Evolutionary conservation across 2,329 filamentous ascomycete species (phyloP), one percentile per base, ranked within the genome.

Genomic region (Fusarium temperatum): DNA sequence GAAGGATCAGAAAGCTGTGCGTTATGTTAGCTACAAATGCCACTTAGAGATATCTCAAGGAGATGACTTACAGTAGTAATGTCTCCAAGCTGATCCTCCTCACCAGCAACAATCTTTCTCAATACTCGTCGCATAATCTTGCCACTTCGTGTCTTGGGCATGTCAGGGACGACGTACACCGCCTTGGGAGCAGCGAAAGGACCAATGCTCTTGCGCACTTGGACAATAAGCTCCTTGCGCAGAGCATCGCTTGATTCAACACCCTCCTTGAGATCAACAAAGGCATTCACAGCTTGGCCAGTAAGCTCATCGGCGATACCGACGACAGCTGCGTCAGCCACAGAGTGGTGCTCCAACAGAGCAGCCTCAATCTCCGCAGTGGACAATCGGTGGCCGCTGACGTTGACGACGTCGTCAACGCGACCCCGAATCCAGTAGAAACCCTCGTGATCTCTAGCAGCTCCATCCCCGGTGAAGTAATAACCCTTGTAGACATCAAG

Each of bases 401-500:
- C 96, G 84, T 99, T 99, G 83, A 99, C 96, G 48, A 99, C 96
- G 80, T 99, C 96, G 81, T 99, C 96, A 60, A 99, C 96, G 83
- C 96, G 95, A 75, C 96, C 96, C 72, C 96, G 94, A 82, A 99
- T 99, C 96, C 96, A 99, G 90, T 98, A 99, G 88, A 98, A 99
- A 65, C 96, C 96, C 80, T 99, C 96, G 84, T 98, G 93, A 82
- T 99, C 96, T 81, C 96, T 94, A 68, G 94, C 96, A 63, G 96
- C 96, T 81, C 96, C 96, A 81, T 99, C 96, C 66, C 94, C 94
- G 22, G 94, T 96, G 86, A 96, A 97, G 92, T 99, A 99, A 87
- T 97, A 98, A 70, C 96, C 96, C 86, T 95, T 94, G 89, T 99
- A 99, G 15, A 98, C 95, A 79, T 97, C 97, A 78, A 99, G 85